Conservation (phyloP, 2,329 filamentous ascomycete species). For the Hypoxylon sp. region DNA sequence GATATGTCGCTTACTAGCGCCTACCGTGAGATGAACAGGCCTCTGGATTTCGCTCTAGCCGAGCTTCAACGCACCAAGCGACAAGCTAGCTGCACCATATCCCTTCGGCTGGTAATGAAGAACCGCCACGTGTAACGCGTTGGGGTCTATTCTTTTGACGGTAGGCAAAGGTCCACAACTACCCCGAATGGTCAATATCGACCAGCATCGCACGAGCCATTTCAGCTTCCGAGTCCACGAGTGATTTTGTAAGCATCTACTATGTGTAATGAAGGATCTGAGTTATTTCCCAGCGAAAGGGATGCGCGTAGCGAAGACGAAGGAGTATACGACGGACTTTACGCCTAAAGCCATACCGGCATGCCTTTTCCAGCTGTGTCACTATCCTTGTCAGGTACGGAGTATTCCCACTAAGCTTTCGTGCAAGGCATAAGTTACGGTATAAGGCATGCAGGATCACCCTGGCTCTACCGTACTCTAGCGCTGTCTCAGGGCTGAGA, state of each 20-base stretch:
- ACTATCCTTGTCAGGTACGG: neutral
- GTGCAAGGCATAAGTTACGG: neutral
- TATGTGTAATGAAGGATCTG: neutral
- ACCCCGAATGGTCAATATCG: neutral
- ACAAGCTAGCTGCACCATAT: neutral
- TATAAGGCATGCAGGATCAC: neutral
- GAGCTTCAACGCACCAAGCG: neutral
- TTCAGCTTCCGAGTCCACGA: neutral
- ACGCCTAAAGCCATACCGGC: neutral
- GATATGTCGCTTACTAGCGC: no score
- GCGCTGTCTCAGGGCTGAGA: constrained; percentile 15
- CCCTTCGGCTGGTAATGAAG: neutral
- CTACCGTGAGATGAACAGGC: no score
- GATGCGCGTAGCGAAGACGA: neutral
- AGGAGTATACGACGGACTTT: neutral
- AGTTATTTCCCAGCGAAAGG: neutral
- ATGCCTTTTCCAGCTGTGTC: neutral
- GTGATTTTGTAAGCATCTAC: neutral
- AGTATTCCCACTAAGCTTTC: neutral
- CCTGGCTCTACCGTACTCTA: neutral
- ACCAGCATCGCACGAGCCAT: constrained; percentile 1
- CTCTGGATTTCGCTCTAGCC: no score
- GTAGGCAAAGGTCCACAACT: neutral
- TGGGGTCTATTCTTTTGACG: neutral
- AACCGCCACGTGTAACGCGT: neutral